These are phyloP conservation scores for Phytophthora pinifolia DNA, from an alignment of 352 stramenopile species.

Conservation along the genomic window DNA sequence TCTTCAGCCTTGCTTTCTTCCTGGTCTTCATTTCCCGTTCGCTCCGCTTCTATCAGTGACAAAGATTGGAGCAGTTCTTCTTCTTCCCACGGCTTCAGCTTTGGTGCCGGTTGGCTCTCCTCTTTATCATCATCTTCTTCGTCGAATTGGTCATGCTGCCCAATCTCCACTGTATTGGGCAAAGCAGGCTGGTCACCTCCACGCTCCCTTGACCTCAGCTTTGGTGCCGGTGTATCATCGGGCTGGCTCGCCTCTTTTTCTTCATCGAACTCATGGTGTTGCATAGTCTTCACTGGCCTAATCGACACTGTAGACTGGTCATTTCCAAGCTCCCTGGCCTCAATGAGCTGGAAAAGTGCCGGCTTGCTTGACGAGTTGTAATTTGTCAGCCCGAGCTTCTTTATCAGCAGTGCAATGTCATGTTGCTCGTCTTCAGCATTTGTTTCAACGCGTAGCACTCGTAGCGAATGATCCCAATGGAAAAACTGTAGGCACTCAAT, in stretches of 20 bases:
- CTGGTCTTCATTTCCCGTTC: no score
- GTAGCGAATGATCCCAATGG: slow-evolving; percentile 55
- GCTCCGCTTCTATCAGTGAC: no score
- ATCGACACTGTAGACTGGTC: slow-evolving; percentile 1
- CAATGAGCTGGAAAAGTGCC: slow-evolving; percentile 34
- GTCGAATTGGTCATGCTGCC: slow-evolving; percentile 1
- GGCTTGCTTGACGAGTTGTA: slow-evolving; percentile 10
- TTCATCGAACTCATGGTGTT: slow-evolving; percentile 6
- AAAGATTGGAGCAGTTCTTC: neutral
- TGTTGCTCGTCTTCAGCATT: slow-evolving; percentile 22
- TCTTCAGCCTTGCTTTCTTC: slow-evolving; percentile 11
- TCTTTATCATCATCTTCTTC: slow-evolving; percentile 10
- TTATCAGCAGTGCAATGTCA: slow-evolving; percentile 8
- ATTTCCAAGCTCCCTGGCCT: slow-evolving; percentile 10
- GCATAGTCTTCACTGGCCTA: neutral
- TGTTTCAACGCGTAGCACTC: slow-evolving; percentile 50
- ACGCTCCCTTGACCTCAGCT: slow-evolving; percentile 3
- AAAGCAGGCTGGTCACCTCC: slow-evolving; percentile 4
- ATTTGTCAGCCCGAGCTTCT: slow-evolving; percentile 23
- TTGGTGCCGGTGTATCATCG: neutral
- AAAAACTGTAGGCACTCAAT: slow-evolving; percentile 63
- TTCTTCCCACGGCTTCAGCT: slow-evolving; percentile 4
- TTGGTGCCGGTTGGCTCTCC: neutral
- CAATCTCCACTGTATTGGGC: neutral
- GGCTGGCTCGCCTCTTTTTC: slow-evolving; percentile 5